Base-by-base conservation (phyloP, 495 filamentous ascomycete genomes). In the Penicillium cinerascens region DNA sequence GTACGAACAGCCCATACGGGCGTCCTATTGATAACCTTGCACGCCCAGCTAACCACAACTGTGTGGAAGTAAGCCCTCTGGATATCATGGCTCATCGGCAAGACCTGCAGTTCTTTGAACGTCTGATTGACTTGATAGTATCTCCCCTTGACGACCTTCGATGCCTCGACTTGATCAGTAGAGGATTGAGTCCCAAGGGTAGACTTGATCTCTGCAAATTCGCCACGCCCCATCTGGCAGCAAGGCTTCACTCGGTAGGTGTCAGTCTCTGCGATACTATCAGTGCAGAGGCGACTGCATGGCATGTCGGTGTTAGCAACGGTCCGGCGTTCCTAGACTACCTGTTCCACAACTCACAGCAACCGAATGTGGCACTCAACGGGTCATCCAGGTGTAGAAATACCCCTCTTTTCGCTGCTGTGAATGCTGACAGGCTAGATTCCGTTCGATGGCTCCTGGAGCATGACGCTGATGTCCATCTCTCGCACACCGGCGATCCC, bases 251-350 rank as follows among this genome's bases (percentile, higher is more conserved):
- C 10, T 17, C 15, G 8, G 21, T 50, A 21, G 47, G 38, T 18
- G 37, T 50, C 9, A 21, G 13, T 15, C 15, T 22, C 10, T 7
- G 9, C n/a, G 2, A 13, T 23, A 39, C 21, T 3, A 1, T 4
- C 11, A 42, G 7, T 25, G 1, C 4, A 4, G 26, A 37, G 0
- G 18, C 42, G 8, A 50, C 38, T 7, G 3, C 52, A 4, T 59
- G 56, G 56, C 51, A 59, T n/a, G 47, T 42, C 25, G 51, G 40
- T 10, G 47, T 40, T 8, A 4, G 11, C 9, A 59, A 59, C 27
- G 47, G 39, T 18, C 17, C 44, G 3, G 48, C 16, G 4, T 59
- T 59, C 23, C 36, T 59, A 17, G 39, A 52, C 11, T 55, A 35
- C 22, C 15, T 55, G 47, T 7, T 43, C 42, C 20, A 23, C 17